Evolutionary conservation across 1,284 basidiomycete genomes (phyloP).

Genomic region (Vanrija humicola): DNA sequence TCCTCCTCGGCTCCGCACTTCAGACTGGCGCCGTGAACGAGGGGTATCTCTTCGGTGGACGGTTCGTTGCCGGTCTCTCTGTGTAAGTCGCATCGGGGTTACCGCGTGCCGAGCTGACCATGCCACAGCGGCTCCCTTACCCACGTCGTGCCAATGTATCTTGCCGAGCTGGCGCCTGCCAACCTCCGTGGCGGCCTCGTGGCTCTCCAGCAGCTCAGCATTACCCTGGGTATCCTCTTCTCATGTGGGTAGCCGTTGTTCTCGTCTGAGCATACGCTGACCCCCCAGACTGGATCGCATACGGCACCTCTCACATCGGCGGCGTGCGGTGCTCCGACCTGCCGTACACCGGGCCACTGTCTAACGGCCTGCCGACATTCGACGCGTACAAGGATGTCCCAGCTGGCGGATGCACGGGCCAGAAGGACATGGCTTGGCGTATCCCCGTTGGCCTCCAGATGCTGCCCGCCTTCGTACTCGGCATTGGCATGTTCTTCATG

Average conservation of each 20-base stretch:
- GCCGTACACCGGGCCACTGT: conserved; percentile 23
- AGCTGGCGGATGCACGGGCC: conserved; percentile 22
- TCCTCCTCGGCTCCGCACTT: conserved; percentile 55
- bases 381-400: conserved; percentile 20
- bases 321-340: conserved; percentile 20
- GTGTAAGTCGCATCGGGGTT: background rate
- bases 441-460: conserved; percentile 28
- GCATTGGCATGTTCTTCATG: conserved; percentile 21
- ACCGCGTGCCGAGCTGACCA: conserved; percentile 17
- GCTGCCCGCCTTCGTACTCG: conserved; percentile 33
- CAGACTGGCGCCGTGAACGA: conserved; percentile 51
- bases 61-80: conserved; percentile 6
- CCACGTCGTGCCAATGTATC: conserved; percentile 35
- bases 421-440: conserved; percentile 33
- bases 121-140: conserved; percentile 20
- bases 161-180: conserved; percentile 58
- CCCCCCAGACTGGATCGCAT: conserved; percentile 19
- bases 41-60: conserved; percentile 17
- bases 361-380: conserved; percentile 6
- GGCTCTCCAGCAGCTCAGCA: conserved; percentile 68
- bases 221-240: conserved; percentile 67
- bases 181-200: conserved; percentile 72
- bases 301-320: conserved; percentile 24
- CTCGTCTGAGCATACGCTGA: conserved; percentile 9
- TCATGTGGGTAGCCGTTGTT: background rate